phyloP scores from a whole-genome alignment of 2,329 filamentous ascomycete genomes.

The Clonostachys solani region DNA sequence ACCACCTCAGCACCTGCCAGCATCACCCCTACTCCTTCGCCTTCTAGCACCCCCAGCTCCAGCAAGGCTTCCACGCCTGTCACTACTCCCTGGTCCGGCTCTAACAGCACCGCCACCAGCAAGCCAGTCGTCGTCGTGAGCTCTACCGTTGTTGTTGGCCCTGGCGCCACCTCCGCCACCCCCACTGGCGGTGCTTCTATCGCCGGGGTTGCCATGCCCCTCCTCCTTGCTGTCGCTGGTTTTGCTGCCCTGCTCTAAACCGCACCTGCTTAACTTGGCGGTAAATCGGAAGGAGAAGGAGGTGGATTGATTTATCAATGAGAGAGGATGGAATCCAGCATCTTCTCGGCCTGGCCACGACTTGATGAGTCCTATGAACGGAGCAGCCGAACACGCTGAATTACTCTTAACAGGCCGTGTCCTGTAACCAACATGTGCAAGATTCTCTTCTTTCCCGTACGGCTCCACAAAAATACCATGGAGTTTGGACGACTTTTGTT shows the following conservation, averaged over 20 bases:
- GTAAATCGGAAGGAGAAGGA: neutral
- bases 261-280: slow-evolving; percentile 11
- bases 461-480: too few species aligned
- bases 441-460: too few species aligned
- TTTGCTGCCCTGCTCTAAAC: slow-evolving; percentile 28
- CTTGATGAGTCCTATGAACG: slow-evolving; percentile 23
- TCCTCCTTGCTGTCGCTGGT: slow-evolving; percentile 25
- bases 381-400: slow-evolving; percentile 1
- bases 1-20: slow-evolving; percentile 12
- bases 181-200: slow-evolving; percentile 18
- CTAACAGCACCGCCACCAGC: slow-evolving; percentile 23
- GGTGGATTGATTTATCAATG: slow-evolving; percentile 1
- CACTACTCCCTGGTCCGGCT: slow-evolving; percentile 6
- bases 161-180: slow-evolving; percentile 8
- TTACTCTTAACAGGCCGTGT: too few species aligned
- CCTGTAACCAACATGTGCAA: too few species aligned
- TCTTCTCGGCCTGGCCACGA: slow-evolving; percentile 20
- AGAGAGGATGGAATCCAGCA: neutral
- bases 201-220: slow-evolving; percentile 26
- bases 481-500: slow-evolving; percentile 9
- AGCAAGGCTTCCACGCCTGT: slow-evolving; percentile 16
- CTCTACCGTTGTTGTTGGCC: slow-evolving; percentile 6
- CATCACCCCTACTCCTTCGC: slow-evolving; percentile 10
- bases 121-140: slow-evolving; percentile 7
- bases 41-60: slow-evolving; percentile 16